Percentiles rank a stretch among this genome's conserved stretches.
Conservation (phyloP, 2,329 filamentous ascomycete species). For the Tolypocladium inflatum region DNA sequence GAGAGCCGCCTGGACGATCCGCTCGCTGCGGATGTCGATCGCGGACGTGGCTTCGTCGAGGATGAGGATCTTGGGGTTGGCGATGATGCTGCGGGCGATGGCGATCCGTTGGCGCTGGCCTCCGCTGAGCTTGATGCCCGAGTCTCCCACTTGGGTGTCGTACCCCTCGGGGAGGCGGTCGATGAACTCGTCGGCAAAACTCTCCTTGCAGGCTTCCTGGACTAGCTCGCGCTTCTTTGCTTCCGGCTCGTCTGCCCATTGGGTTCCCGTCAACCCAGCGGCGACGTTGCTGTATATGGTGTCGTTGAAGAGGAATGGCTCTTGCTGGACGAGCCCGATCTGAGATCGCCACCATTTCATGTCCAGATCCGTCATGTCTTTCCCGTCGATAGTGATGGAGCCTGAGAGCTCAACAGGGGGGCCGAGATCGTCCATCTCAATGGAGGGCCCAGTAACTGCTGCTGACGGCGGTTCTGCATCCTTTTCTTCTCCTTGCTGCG, state of each 20-base stretch:
- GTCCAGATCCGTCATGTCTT: constrained; percentile 46
- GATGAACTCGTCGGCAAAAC: constrained; percentile 63
- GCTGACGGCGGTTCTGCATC: constrained; percentile 10
- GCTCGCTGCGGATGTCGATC: constrained; percentile 44
- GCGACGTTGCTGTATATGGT: constrained; percentile 55
- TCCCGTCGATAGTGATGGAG: constrained; percentile 40
- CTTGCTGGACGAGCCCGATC: constrained; percentile 59
- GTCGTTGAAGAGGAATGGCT: constrained; percentile 59
- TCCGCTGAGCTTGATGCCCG: constrained; percentile 69
- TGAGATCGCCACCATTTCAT: constrained; percentile 53
- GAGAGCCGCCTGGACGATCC: constrained; percentile 55
- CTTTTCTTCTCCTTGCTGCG: constrained; percentile 23
- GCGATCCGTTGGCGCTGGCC: constrained; percentile 75
- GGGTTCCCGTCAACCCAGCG: constrained; percentile 43
- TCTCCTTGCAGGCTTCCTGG: constrained; percentile 53
- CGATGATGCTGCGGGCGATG: constrained; percentile 66
- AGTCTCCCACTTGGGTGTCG: constrained; percentile 65
- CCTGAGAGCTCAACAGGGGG: constrained; percentile 34
- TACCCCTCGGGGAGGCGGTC: constrained; percentile 59
- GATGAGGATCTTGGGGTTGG: constrained; percentile 60
- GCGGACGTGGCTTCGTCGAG: constrained; percentile 71
- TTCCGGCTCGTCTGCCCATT: constrained; percentile 40
- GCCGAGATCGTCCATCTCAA: constrained; percentile 18
- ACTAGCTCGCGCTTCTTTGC: constrained; percentile 51
- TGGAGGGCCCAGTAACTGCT: too few relatives aligned